Conservation (phyloP, 2,329 filamentous ascomycete species). For the Lachnellula hyalina region DNA sequence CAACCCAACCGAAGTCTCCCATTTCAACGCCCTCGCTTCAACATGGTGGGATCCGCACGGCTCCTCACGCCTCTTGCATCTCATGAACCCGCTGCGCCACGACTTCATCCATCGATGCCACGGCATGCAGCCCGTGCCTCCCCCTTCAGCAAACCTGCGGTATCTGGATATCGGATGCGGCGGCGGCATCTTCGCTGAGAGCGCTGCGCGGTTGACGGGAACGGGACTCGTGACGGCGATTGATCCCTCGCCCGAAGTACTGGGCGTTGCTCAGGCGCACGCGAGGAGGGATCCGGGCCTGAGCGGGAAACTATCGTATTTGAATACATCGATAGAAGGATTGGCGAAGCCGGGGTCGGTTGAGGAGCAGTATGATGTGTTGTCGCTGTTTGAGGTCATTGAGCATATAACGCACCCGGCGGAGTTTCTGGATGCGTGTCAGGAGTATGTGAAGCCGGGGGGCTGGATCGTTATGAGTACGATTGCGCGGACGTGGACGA, state of each 20-base stretch:
- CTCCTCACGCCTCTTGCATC: constrained; percentile 83
- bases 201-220: constrained; percentile 62
- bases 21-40: constrained; percentile 90
- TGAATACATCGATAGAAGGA: constrained; percentile 71
- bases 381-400: constrained; percentile 89
- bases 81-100: constrained; percentile 97
- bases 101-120: constrained; percentile 79
- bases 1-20: constrained; percentile 81
- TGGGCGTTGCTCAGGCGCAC: constrained; percentile 71
- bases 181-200: constrained; percentile 93
- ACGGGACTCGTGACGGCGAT: constrained; percentile 67
- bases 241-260: constrained; percentile 69
- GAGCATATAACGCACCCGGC: constrained; percentile 81
- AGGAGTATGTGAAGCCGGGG: constrained; percentile 76
- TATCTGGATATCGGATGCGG: constrained; percentile 95
- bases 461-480: constrained; percentile 93
- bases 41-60: constrained; percentile 98
- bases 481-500: constrained; percentile 82
- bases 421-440: constrained; percentile 65
- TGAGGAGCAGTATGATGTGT: constrained; percentile 62
- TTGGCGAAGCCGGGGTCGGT: constrained; percentile 41
- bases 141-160: constrained; percentile 43
- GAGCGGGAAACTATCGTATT: constrained; percentile 59
- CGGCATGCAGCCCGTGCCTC: constrained; percentile 43
- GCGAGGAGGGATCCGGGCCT: constrained; percentile 69